phyloP scores from a whole-genome alignment of 164 flowering plant genomes.

The Nymphaea thermarum region DNA sequence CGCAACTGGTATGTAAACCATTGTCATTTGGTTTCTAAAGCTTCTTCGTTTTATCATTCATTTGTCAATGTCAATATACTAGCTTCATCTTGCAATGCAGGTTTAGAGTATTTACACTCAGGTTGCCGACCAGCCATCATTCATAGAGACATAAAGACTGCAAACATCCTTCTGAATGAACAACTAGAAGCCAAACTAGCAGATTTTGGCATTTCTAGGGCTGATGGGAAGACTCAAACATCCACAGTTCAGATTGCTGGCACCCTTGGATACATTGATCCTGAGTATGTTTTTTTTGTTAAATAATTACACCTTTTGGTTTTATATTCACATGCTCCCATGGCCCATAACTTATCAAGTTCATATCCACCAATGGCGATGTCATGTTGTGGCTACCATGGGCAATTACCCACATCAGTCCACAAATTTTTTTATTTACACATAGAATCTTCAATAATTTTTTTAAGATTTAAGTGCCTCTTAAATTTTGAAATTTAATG shows the following conservation, averaged over 20 bases:
- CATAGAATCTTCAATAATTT: too few relatives aligned
- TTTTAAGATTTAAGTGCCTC: too few relatives aligned
- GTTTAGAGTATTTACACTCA: conserved; percentile 39
- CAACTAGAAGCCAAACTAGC: conserved; percentile 36
- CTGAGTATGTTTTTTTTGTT: conserved; percentile 32
- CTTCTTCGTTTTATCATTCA: too few relatives aligned
- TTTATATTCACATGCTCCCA: too few relatives aligned
- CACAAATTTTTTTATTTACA: too few relatives aligned
- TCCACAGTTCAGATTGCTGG: conserved; percentile 24
- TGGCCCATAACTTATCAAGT: too few relatives aligned
- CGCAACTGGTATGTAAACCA: too few relatives aligned
- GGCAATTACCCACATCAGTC: too few relatives aligned
- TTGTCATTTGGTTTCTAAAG: background rate
- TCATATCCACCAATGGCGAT: too few relatives aligned
- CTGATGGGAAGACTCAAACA: conserved; percentile 16
- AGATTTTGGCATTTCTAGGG: conserved; percentile 41
- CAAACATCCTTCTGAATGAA: conserved; percentile 34
- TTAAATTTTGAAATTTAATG: too few relatives aligned
- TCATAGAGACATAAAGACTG: conserved; percentile 41
- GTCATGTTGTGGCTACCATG: too few relatives aligned
- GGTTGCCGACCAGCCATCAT: conserved; percentile 42
- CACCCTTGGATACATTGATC: conserved; percentile 46
- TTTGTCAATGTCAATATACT: background rate
- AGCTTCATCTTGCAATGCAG: conserved; percentile 11
- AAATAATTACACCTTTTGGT: background rate